Conservation (phyloP, 495 filamentous ascomycete species). For the Penicillium soppii region DNA sequence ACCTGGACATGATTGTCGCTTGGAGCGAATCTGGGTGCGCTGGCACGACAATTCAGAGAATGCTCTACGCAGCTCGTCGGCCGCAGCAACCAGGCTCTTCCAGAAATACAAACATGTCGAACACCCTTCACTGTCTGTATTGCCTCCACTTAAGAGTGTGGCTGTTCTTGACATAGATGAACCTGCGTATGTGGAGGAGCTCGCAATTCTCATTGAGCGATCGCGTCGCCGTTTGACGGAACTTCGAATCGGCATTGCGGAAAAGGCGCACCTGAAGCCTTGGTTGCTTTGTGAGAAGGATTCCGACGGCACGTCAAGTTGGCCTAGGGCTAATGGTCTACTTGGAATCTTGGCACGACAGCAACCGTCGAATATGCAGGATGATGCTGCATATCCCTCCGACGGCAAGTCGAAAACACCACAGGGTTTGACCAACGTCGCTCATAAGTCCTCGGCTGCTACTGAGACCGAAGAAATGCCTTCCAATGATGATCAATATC, state of each 20-base stretch:
- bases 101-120: slow-evolving; percentile 60
- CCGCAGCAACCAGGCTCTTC: slow-evolving; percentile 16
- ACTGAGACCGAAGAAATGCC: neutral
- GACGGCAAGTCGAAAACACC: slow-evolving; percentile 1
- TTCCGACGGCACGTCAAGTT: slow-evolving; percentile 28
- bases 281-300: slow-evolving; percentile 49
- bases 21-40: slow-evolving; percentile 82
- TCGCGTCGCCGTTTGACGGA: slow-evolving; percentile 69
- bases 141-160: slow-evolving; percentile 78
- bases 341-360: slow-evolving; percentile 68
- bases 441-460: neutral
- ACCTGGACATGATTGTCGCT: slow-evolving; percentile 58
- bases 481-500: neutral
- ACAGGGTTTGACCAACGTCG: neutral
- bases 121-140: slow-evolving; percentile 80
- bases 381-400: neutral
- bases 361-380: neutral
- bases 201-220: slow-evolving; percentile 75
- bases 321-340: slow-evolving; percentile 63
- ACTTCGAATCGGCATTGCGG: slow-evolving; percentile 75
- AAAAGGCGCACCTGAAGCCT: slow-evolving; percentile 51
- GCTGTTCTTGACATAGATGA: slow-evolving; percentile 90
- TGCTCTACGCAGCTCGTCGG: slow-evolving; percentile 24
- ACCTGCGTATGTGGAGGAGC: slow-evolving; percentile 82
- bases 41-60: slow-evolving; percentile 80